Evolutionary conservation across 805 yeast species (phyloP), one percentile per base, ranked within the genome.

Genomic region (Yamadazyma olivae): DNA sequence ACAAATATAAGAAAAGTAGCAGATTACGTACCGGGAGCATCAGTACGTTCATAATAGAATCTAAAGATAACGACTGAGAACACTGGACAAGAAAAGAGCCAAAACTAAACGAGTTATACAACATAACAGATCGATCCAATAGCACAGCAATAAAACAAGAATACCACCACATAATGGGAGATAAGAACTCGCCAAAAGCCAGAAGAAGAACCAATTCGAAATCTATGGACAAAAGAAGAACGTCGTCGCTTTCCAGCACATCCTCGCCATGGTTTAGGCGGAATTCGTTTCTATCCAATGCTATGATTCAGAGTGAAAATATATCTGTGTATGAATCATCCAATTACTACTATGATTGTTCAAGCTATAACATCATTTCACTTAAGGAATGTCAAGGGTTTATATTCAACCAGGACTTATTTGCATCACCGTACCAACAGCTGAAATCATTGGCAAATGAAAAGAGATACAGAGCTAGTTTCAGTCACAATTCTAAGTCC

Each of bases 331-430:
- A 79, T 43, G 80, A 79, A 48, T 44, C 66, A 13, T 50, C 62
- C 9, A 56, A 54, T 33, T 68, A 64, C 40, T 56, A 54, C 26
- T 46, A 51, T 26, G 57, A 54, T 18, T 31, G 53, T 3, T 36
- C 56, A 1, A 47, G 59, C 32, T 57, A 53, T 39, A 60, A 51
- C 38, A 56, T 64, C 12, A 65, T 80, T 24, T 67, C 75, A 12
- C 59, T 80, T 26, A 68, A 66, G 17, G 83, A 81, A 48, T 73
- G 82, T 21, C 90, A 83, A 51, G 93, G 93, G 3, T 83, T 83
- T 48, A 57, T 75, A 2, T 83, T 87, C 76, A 83, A 83, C 53
- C 90, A 83, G 50, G 90, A 83, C 48, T 58, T 82, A 30, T 83
- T 82, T 67, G 90, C 88, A 2, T 67, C 81, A 1, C 79, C 81